A percentile compares a stretch with the other conserved stretches of the same genome.
phyloP scores from a whole-genome alignment of 2,329 filamentous ascomycete genomes.

The Mycosphaerella sp. region DNA sequence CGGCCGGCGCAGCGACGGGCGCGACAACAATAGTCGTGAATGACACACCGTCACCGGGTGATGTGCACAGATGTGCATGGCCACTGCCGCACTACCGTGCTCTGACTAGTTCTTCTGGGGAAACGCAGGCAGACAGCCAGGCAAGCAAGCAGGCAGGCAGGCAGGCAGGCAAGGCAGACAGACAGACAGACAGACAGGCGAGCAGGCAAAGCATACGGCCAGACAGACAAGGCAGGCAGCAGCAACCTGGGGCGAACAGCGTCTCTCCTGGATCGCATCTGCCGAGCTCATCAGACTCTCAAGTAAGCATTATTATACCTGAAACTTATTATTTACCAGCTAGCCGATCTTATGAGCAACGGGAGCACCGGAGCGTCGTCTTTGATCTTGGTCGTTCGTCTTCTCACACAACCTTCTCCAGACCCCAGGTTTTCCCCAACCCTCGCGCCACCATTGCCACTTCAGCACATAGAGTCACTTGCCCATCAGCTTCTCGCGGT shows the following conservation, averaged over 20 bases:
- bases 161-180: too few species aligned
- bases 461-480: neutral
- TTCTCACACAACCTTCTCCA: slow-evolving; percentile 20
- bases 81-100: neutral
- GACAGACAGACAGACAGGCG: too few species aligned
- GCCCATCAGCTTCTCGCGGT: neutral
- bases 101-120: neutral
- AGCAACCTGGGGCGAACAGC: slow-evolving; percentile 13
- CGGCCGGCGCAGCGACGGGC: slow-evolving; percentile 12
- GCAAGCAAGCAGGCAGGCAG: too few species aligned
- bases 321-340: slow-evolving; percentile 4
- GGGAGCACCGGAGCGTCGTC: slow-evolving; percentile 3
- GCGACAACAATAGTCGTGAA: neutral
- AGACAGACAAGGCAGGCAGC: neutral
- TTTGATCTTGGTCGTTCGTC: slow-evolving; percentile 1
- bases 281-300: slow-evolving; percentile 11
- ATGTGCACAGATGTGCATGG: slow-evolving; percentile 13
- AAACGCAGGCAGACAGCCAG: neutral
- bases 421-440: slow-evolving; percentile 25
- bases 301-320: slow-evolving; percentile 10
- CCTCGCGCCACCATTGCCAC: slow-evolving; percentile 10
- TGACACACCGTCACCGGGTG: slow-evolving; percentile 9
- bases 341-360: slow-evolving; percentile 6
- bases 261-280: slow-evolving; percentile 15
- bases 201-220: too few species aligned